Conservation (phyloP, 2,329 filamentous ascomycete species). For the Phyllosticta paracitricarpa region DNA sequence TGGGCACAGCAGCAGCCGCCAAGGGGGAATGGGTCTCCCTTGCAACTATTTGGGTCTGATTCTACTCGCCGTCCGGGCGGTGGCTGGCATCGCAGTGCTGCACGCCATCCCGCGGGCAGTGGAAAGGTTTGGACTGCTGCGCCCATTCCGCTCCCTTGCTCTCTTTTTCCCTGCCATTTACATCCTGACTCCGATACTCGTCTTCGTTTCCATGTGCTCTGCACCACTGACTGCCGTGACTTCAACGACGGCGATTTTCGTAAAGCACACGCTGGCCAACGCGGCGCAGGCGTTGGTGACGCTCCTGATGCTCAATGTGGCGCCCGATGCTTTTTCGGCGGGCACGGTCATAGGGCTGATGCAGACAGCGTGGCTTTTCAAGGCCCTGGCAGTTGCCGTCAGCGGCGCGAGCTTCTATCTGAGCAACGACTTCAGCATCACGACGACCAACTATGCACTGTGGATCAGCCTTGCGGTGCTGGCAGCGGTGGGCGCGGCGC, state of each 20-base stretch:
- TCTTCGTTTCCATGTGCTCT: slow-evolving; percentile 25
- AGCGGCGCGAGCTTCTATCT: slow-evolving; percentile 37
- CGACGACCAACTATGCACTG: slow-evolving; percentile 33
- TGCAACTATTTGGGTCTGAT: slow-evolving; percentile 35
- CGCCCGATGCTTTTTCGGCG: slow-evolving; percentile 37
- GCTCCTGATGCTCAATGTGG: slow-evolving; percentile 38
- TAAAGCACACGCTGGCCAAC: slow-evolving; percentile 34
- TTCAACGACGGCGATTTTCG: slow-evolving; percentile 31
- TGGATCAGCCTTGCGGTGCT: slow-evolving; percentile 35
- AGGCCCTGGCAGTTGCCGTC: slow-evolving; percentile 37
- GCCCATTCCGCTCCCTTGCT: slow-evolving; percentile 33
- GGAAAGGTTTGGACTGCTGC: slow-evolving; percentile 31
- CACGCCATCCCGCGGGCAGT: slow-evolving; percentile 28
- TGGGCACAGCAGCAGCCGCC: slow-evolving; percentile 34
- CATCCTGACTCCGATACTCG: slow-evolving; percentile 30
- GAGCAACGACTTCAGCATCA: slow-evolving; percentile 34
- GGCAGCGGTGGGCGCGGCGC: slow-evolving; percentile 31
- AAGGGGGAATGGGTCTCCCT: slow-evolving; percentile 37
- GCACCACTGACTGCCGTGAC: slow-evolving; percentile 25
- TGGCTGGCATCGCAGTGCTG: slow-evolving; percentile 31
- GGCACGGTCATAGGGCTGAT: slow-evolving; percentile 40
- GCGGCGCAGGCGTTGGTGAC: slow-evolving; percentile 34
- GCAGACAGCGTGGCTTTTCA: slow-evolving; percentile 37
- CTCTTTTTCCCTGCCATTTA: slow-evolving; percentile 32
- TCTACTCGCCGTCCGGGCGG: slow-evolving; percentile 31